A percentile compares a stretch with the other conserved stretches of the same genome.
These are phyloP conservation scores for Fusarium denticulatum DNA, from an alignment of 2,329 filamentous ascomycete genomes.

Conservation along the genomic window DNA sequence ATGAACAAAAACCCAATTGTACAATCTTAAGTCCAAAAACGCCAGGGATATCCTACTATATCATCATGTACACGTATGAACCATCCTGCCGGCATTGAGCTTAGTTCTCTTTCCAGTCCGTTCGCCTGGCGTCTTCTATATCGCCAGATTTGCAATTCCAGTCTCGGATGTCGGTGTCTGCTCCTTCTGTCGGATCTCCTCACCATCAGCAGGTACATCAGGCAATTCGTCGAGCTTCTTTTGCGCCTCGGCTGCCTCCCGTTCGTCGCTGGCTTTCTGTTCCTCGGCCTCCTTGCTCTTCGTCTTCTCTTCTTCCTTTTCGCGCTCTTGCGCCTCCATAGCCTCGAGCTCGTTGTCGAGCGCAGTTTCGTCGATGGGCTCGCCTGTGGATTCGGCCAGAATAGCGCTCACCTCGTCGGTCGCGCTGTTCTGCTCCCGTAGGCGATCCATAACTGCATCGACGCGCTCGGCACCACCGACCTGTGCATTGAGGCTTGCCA, in stretches of 20 bases:
- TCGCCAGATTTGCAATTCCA: constrained; percentile 48
- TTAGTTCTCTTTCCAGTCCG: constrained; percentile 44
- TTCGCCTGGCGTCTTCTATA: constrained; percentile 31
- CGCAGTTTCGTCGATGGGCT: constrained; percentile 77
- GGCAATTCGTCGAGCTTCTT: constrained; percentile 64
- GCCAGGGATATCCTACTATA: constrained; percentile 30
- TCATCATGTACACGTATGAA: constrained; percentile 31
- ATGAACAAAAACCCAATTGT: constrained; percentile 23
- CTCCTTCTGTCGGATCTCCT: constrained; percentile 47
- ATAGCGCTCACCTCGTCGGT: constrained; percentile 85
- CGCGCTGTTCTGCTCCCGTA: constrained; percentile 82
- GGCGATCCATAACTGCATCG: constrained; percentile 76
- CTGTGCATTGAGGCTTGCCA: constrained; percentile 78
- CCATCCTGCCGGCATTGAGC: constrained; percentile 1
- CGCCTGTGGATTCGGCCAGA: constrained; percentile 70
- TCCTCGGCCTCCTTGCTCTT: constrained; percentile 54
- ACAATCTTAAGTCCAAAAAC: constrained; percentile 27
- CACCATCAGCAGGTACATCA: constrained; percentile 49
- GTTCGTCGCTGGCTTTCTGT: constrained; percentile 54
- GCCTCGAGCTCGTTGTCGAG: constrained; percentile 88
- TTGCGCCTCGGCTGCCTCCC: constrained; percentile 59
- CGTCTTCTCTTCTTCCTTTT: constrained; percentile 62
- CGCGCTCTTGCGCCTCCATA: constrained; percentile 70
- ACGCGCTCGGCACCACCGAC: constrained; percentile 81
- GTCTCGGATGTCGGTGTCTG: constrained; percentile 51